Conservation (phyloP, 2,329 filamentous ascomycete genomes). For the Fusarium subglutinans region DNA sequence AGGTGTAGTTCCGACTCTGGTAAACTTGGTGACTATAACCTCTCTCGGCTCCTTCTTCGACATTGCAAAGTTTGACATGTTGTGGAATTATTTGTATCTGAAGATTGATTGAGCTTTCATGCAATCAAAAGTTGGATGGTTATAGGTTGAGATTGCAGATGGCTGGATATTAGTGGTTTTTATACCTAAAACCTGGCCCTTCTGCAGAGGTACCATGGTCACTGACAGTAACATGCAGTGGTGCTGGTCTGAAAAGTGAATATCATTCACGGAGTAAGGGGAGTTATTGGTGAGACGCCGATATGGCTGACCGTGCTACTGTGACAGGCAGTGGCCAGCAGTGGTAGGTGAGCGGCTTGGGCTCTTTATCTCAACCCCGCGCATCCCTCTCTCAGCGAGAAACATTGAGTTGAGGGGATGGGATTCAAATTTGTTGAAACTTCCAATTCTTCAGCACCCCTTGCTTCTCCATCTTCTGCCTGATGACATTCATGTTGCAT, state of each 20-base stretch:
- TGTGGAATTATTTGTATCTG: not conserved
- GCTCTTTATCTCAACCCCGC: not conserved
- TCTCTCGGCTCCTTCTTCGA: not conserved
- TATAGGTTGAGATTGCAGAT: not conserved
- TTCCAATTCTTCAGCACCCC: no score
- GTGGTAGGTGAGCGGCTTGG: not conserved
- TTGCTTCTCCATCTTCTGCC: no score
- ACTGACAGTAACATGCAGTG: not conserved
- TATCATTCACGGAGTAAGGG: not conserved
- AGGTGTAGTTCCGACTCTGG: not conserved
- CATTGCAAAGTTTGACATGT: not conserved
- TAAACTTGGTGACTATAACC: not conserved
- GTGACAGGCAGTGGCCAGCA: not conserved
- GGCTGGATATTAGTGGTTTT: not conserved
- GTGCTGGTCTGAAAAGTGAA: not conserved
- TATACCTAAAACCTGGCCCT: not conserved
- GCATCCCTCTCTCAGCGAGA: not conserved
- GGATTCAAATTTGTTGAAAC: not conserved
- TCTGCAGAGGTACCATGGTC: not conserved
- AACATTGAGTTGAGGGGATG: not conserved
- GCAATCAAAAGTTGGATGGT: not conserved
- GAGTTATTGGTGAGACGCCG: fast-evolving
- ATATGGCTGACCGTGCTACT: not conserved
- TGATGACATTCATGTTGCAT: no score
- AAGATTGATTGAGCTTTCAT: not conserved